These are phyloP conservation scores for Cutaneotrichosporon dermatis DNA, from an alignment of 1,284 basidiomycete genomes.

Conservation along the genomic window DNA sequence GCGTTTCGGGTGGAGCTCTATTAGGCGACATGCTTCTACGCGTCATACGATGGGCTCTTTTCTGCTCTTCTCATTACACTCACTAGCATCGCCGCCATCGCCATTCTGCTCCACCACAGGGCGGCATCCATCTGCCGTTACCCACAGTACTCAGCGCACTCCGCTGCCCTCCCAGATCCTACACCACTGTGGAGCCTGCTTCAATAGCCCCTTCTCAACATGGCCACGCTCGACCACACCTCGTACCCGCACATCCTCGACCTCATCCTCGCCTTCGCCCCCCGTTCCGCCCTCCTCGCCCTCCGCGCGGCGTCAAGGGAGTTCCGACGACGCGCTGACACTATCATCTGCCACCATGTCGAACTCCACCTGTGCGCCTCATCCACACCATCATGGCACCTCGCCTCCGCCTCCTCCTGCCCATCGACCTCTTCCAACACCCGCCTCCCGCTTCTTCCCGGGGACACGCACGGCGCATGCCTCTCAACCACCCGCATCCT, in stretches of 20 bases:
- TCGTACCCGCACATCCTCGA: constrained; percentile 7
- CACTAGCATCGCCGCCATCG: too few relatives aligned
- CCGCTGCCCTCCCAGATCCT: too few relatives aligned
- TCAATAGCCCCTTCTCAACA: neutral
- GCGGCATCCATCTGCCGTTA: too few relatives aligned
- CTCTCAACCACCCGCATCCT: neutral
- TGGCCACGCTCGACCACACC: constrained; percentile 1
- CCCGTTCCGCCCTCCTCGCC: neutral
- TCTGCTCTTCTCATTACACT: too few relatives aligned
- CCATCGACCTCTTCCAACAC: neutral
- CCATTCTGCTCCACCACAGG: too few relatives aligned
- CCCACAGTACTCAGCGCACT: too few relatives aligned
- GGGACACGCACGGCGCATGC: neutral
- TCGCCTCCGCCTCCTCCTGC: neutral
- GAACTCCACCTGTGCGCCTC: neutral
- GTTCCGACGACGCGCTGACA: neutral
- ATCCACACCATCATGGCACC: neutral
- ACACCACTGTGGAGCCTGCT: too few relatives aligned
- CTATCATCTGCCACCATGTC: neutral
- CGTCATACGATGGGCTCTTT: too few relatives aligned
- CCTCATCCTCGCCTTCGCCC: neutral
- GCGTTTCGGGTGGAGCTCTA: too few relatives aligned
- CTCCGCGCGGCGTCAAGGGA: neutral
- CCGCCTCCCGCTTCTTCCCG: neutral
- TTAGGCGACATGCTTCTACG: too few relatives aligned